Percentiles rank a stretch among this genome's conserved stretches.
phyloP scores from a whole-genome alignment of 202 grass and related monocot genomes.

The Setaria viridis region DNA sequence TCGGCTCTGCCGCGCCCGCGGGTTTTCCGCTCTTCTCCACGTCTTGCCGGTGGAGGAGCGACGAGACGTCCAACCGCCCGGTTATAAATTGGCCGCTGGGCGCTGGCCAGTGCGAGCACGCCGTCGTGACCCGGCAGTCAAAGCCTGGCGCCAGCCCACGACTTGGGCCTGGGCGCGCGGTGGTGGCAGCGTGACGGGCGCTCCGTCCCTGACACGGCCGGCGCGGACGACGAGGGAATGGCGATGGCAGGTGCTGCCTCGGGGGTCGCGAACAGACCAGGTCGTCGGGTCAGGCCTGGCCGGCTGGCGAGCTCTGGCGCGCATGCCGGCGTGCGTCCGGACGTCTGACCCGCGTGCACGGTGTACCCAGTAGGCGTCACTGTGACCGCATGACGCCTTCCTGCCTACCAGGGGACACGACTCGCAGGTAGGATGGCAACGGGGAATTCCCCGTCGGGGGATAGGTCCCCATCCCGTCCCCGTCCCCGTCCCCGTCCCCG shows the following conservation, averaged over 20 bases:
- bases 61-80: conserved; percentile 14
- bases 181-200: conserved; percentile 37
- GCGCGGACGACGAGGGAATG: conserved; percentile 47
- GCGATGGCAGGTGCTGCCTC: background rate
- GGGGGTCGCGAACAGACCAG: conserved; percentile 4
- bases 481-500: no score
- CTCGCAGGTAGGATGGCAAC: background rate
- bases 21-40: conserved; percentile 33
- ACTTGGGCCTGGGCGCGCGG: background rate
- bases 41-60: conserved; percentile 17
- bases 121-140: conserved; percentile 37
- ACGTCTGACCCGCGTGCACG: conserved; percentile 45
- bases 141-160: conserved; percentile 6
- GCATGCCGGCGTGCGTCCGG: conserved; percentile 54
- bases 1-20: background rate
- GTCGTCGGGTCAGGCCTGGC: background rate
- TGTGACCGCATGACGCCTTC: conserved; percentile 45
- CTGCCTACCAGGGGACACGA: conserved; percentile 32
- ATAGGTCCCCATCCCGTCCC: no score
- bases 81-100: background rate
- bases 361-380: background rate
- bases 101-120: background rate
- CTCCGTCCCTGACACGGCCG: conserved; percentile 29
- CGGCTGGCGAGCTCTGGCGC: conserved; percentile 20
- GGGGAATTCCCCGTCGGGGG: no score